Percentiles rank a stretch among this genome's conserved stretches.
Evolutionary conservation across 1,284 basidiomycete genomes (phyloP).

Genomic region (Ustilago cynodontis): DNA sequence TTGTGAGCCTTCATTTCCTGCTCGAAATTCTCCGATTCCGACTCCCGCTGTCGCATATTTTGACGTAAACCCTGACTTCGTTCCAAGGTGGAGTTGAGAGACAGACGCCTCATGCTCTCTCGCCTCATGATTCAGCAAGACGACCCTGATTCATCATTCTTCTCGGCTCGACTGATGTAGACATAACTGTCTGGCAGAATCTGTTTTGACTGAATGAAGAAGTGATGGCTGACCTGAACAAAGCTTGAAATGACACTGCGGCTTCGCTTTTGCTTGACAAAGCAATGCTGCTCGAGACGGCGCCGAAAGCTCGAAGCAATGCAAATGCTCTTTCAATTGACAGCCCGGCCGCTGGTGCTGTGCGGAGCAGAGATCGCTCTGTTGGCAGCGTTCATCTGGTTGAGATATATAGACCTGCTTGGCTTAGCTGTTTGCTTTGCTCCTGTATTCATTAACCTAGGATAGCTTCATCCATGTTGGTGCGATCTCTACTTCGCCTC

Average conservation of each 20-base stretch:
- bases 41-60: background rate
- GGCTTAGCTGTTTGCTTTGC: no score
- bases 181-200: background rate
- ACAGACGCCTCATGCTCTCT: background rate
- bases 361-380: background rate
- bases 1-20: constrained; percentile 5
- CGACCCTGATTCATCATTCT: constrained; percentile 10
- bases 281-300: background rate
- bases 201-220: no score
- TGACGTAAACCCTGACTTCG: background rate
- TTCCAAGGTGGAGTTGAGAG: background rate
- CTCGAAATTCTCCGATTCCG: background rate
- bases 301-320: background rate
- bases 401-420: background rate
- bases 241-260: background rate
- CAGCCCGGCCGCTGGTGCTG: background rate
- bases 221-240: background rate
- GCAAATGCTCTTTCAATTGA: background rate
- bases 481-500: background rate
- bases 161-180: background rate
- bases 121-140: constrained; percentile 7
- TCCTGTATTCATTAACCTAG: background rate
- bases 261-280: background rate
- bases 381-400: background rate
- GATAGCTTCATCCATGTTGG: background rate